These are phyloP conservation scores for Pythium angustatum DNA, from an alignment of 352 stramenopile genomes.

Conservation along the genomic window DNA sequence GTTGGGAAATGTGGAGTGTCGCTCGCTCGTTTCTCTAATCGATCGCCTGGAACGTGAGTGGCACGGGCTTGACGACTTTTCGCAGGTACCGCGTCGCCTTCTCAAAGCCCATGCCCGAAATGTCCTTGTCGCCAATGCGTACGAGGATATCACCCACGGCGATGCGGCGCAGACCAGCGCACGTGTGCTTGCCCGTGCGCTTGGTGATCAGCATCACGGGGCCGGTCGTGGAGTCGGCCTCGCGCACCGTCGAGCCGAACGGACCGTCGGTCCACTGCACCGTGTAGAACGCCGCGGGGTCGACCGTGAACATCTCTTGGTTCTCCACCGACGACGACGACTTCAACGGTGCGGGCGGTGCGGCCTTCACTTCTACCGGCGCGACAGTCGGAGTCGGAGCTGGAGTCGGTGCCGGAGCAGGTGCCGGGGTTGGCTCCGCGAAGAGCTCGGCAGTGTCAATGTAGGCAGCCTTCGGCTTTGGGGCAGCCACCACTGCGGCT, in stretches of 20 bases:
- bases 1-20: too few species aligned
- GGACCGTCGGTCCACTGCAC: conserved; percentile 81
- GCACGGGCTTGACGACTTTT: conserved; percentile 72
- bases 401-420: conserved; percentile 2
- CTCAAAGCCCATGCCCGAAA: conserved; percentile 73
- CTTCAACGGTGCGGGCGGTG: not conserved
- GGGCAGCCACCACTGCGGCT: not conserved
- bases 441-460: conserved; percentile 24
- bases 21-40: conserved; percentile 45
- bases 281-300: conserved; percentile 72
- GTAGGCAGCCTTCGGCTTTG: conserved; percentile 5
- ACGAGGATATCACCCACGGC: conserved; percentile 78
- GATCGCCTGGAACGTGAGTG: conserved; percentile 79
- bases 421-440: conserved; percentile 2
- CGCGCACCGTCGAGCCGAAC: conserved; percentile 81
- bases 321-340: conserved; percentile 27
- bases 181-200: conserved; percentile 74
- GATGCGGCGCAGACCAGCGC: conserved; percentile 68
- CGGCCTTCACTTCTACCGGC: too few species aligned
- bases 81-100: conserved; percentile 69
- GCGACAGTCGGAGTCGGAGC: conserved; percentile 15
- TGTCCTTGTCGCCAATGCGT: conserved; percentile 72
- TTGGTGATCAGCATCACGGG: conserved; percentile 81
- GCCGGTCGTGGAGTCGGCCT: conserved; percentile 64
- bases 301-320: conserved; percentile 61